Conservation (phyloP, 176 grass and related monocot species). For the Oryza meridionalis region DNA sequence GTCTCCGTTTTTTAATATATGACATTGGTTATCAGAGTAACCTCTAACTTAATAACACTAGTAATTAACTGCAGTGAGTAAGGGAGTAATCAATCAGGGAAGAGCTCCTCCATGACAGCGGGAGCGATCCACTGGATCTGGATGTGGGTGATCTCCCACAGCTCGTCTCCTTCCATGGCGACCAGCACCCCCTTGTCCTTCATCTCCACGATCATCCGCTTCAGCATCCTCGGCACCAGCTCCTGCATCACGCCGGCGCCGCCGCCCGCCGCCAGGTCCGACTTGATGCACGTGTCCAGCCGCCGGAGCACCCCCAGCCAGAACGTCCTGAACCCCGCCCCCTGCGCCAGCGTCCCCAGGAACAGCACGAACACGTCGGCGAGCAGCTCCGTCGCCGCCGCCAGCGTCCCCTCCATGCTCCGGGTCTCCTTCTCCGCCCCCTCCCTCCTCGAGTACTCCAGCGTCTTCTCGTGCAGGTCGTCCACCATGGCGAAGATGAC, state of each 20-base stretch:
- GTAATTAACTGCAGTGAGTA: too few species aligned
- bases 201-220: slow-evolving; percentile 90
- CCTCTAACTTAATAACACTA: too few species aligned
- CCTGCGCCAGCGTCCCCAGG: slow-evolving; percentile 61
- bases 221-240: slow-evolving; percentile 67
- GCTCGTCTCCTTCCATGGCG: slow-evolving; percentile 62
- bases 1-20: too few species aligned
- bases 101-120: slow-evolving; percentile 77
- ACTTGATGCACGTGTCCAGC: slow-evolving; percentile 96
- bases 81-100: slow-evolving; percentile 2
- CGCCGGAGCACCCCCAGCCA: slow-evolving; percentile 87
- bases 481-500: slow-evolving; percentile 90
- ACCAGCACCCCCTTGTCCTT: slow-evolving; percentile 79
- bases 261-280: slow-evolving; percentile 46
- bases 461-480: slow-evolving; percentile 87
- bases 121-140: slow-evolving; percentile 96
- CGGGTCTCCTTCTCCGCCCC: slow-evolving; percentile 77
- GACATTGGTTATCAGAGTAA: too few species aligned
- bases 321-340: slow-evolving; percentile 76
- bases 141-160: slow-evolving; percentile 93
- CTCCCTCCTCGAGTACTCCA: slow-evolving; percentile 82
- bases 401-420: slow-evolving; percentile 85
- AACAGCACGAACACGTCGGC: slow-evolving; percentile 68
- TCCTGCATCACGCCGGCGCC: slow-evolving; percentile 65
- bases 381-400: slow-evolving; percentile 61